These are phyloP conservation scores for Candida buenavistaensis DNA, from an alignment of 1,139 yeast genomes.

Conservation along the genomic window DNA sequence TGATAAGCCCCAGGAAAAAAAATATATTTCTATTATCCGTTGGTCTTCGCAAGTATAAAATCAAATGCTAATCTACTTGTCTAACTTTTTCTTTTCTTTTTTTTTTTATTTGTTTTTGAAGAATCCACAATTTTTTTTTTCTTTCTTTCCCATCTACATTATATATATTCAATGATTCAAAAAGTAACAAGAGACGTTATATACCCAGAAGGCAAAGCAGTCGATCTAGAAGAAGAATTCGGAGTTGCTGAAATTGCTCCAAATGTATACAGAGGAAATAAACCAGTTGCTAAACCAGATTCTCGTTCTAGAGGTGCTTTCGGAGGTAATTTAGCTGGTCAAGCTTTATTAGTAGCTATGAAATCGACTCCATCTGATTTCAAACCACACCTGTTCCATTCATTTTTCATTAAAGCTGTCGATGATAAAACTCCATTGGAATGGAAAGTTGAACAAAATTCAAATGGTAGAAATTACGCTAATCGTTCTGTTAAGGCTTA, in stretches of 20 bases:
- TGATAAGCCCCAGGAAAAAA: too few relatives aligned
- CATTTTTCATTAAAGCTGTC: slow-evolving; percentile 40
- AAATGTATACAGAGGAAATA: slow-evolving; percentile 25
- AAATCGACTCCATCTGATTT: slow-evolving; percentile 30
- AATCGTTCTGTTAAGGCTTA: slow-evolving; percentile 30
- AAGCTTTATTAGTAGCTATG: slow-evolving; percentile 40
- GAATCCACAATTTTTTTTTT: too few relatives aligned
- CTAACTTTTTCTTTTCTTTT: too few relatives aligned
- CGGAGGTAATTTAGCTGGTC: slow-evolving; percentile 45
- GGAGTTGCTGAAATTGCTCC: slow-evolving; percentile 25
- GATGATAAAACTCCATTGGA: slow-evolving; percentile 30
- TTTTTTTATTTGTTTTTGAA: neutral
- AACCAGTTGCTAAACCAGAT: slow-evolving; percentile 35
- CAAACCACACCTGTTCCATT: slow-evolving; percentile 44
- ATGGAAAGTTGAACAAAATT: slow-evolving; percentile 31
- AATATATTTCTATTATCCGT: too few relatives aligned
- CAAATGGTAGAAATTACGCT: slow-evolving; percentile 35
- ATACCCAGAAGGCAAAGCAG: slow-evolving; percentile 3
- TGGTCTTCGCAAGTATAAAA: too few relatives aligned
- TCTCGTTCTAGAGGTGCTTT: slow-evolving; percentile 37
- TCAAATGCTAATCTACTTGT: too few relatives aligned
- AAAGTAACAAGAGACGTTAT: slow-evolving; percentile 1
- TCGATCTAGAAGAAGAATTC: slow-evolving; percentile 17
- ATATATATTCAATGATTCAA: slow-evolving; percentile 6
- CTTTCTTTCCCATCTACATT: too few relatives aligned